Evolutionary conservation across 177 flowering plant species (phyloP), one percentile per base, ranked within the genome.

Genomic region (Vitis hybrid): DNA sequence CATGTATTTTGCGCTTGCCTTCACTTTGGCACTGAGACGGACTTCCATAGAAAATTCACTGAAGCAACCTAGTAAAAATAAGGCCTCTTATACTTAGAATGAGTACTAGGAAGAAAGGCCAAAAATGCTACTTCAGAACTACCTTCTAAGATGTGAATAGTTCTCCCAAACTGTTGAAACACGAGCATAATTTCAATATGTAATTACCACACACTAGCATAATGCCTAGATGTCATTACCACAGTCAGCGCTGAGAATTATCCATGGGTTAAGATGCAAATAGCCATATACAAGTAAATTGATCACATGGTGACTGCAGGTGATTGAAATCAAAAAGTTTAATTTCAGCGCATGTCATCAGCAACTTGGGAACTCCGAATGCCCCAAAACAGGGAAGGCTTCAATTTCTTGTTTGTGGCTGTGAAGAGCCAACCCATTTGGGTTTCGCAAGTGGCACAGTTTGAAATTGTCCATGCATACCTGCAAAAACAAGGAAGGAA

Each of bases 371-470:
- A 84, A 73, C 83, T 83, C 68, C 92, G 79, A 46, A 94, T 81
- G 12, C 87, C 98, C 94, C 94, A 94, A 77, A 94, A 92, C n/a
- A 87, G 83, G 59, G 60, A 75, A 3, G 97, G 98, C 82, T 84
- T 86, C 84, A 92, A 58, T 30, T 74, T 85, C 72, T 68, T 86
- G 69, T 85, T 74, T 15, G 83, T 84, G 32, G 96, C 93, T 0
- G 91, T 91, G 69, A 92, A 94, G 52, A 78, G 84, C 97, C 98
- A 94, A 1, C 98, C 98, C 94, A 87, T 77, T 41, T 79, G 84
- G 52, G 80, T 72, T 78, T 84, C 93, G 68, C 98, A 92, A 17
- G 76, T 66, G 15, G 88, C 78, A 78, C 98, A 94, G 64, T 72
- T 76, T 24, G 90, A 65, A 32, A 85, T 79, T 58, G 97, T 89